phyloP scores from a whole-genome alignment of 2,329 filamentous ascomycete species.

The Trichoderma sp. region DNA sequence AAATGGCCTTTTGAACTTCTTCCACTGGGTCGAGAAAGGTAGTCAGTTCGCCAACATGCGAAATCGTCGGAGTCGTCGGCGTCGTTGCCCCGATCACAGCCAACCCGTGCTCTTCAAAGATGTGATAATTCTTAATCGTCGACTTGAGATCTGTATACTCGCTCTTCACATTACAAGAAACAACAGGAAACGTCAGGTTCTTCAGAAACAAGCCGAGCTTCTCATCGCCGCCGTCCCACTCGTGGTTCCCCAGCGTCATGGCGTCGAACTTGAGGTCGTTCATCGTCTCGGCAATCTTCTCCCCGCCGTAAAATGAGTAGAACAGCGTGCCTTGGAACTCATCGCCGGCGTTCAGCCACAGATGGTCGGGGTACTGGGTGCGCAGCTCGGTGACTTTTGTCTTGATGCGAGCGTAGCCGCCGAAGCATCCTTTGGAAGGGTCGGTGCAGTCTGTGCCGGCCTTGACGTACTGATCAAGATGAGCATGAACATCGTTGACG shows the following conservation, averaged over 20 bases:
- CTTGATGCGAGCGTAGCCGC: constrained; percentile 64
- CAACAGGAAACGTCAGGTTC: constrained; percentile 63
- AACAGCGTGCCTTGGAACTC: constrained; percentile 69
- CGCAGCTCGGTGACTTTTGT: constrained; percentile 56
- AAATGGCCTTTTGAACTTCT: constrained; percentile 59
- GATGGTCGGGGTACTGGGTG: constrained; percentile 55
- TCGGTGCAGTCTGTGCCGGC: constrained; percentile 61
- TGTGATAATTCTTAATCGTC: constrained; percentile 63
- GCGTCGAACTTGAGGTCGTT: constrained; percentile 65
- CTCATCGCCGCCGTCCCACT: constrained; percentile 64
- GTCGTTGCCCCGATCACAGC: constrained; percentile 65
- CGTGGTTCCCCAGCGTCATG: constrained; percentile 67
- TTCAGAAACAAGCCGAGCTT: constrained; percentile 58
- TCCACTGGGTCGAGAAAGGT: constrained; percentile 55
- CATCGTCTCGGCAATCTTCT: constrained; percentile 65
- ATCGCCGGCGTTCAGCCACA: constrained; percentile 65
- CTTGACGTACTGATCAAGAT: constrained; percentile 60
- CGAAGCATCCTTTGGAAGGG: constrained; percentile 57
- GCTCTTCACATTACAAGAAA: constrained; percentile 63
- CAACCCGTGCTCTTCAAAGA: constrained; percentile 59
- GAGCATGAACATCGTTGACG: constrained; percentile 67
- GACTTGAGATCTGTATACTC: constrained; percentile 57
- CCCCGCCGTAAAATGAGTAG: constrained; percentile 63
- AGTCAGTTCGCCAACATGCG: constrained; percentile 56
- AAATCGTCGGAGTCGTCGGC: constrained; percentile 55